Conservation (phyloP, 1,139 yeast genomes). For the Zygosaccharomyces pseudobailii region DNA sequence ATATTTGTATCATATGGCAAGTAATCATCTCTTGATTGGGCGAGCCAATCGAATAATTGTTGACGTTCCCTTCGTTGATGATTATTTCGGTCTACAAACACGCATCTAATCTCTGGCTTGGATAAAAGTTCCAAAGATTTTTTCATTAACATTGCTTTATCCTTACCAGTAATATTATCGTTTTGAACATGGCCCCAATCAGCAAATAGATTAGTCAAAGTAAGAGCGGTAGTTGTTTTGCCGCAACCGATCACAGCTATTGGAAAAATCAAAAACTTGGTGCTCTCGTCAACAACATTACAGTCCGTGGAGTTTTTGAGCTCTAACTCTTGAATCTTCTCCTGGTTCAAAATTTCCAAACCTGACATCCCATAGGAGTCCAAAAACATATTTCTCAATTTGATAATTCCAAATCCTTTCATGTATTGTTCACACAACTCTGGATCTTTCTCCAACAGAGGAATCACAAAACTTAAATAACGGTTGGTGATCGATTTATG, state of each 20-base stretch:
- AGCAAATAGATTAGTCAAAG: slow-evolving; percentile 53
- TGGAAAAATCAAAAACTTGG: slow-evolving; percentile 66
- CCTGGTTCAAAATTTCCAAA: slow-evolving; percentile 41
- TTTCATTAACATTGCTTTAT: slow-evolving; percentile 48
- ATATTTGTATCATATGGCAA: slow-evolving; percentile 37
- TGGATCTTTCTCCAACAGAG: slow-evolving; percentile 47
- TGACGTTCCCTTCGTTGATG: slow-evolving; percentile 65
- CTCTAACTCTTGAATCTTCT: slow-evolving; percentile 34
- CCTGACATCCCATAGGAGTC: slow-evolving; percentile 44
- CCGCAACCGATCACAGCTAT: slow-evolving; percentile 95
- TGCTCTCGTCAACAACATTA: slow-evolving; percentile 32
- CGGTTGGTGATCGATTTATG: slow-evolving; percentile 59
- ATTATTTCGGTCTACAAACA: slow-evolving; percentile 80
- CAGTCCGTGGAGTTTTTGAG: slow-evolving; percentile 30
- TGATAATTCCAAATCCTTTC: slow-evolving; percentile 69
- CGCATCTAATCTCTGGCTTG: slow-evolving; percentile 40
- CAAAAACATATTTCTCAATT: slow-evolving; percentile 59
- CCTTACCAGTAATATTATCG: slow-evolving; percentile 59
- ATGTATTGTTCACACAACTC: slow-evolving; percentile 43
- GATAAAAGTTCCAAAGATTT: slow-evolving; percentile 43
- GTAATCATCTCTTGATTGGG: slow-evolving; percentile 37
- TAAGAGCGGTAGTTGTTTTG: slow-evolving; percentile 75
- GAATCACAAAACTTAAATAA: slow-evolving; percentile 63
- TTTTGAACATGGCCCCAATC: slow-evolving; percentile 79
- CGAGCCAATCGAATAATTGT: slow-evolving; percentile 57